Percentiles rank a stretch among this genome's conserved stretches.
phyloP scores from a whole-genome alignment of 192 early-diverging fungal species.

The Radiomyces spectabilis region DNA sequence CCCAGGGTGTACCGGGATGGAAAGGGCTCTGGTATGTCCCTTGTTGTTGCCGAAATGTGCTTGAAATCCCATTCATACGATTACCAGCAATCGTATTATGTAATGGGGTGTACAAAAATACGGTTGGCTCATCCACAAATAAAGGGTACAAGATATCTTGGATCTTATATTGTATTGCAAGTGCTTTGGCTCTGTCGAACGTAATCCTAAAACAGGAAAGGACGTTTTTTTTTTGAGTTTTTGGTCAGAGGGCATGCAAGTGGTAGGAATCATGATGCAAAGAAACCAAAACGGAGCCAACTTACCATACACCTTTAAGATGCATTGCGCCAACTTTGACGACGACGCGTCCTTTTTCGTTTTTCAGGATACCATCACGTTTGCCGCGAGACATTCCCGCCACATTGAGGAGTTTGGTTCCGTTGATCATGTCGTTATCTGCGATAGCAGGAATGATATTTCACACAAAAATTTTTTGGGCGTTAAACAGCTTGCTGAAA shows the following conservation, averaged over 20 bases:
- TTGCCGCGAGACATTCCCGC: slow-evolving; percentile 84
- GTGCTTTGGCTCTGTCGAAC: slow-evolving; percentile 52
- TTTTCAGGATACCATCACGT: slow-evolving; percentile 79
- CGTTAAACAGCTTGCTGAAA: no score
- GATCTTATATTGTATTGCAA: slow-evolving; percentile 67
- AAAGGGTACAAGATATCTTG: slow-evolving; percentile 67
- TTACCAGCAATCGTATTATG: no score
- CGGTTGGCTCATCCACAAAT: slow-evolving; percentile 62
- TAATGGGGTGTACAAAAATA: slow-evolving; percentile 65
- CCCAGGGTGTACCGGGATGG: no score
- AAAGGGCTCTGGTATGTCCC: no score
- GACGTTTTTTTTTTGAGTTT: no score
- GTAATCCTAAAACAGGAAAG: slow-evolving; percentile 39
- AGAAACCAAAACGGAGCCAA: no score
- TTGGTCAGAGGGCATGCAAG: no score
- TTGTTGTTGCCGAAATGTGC: neutral
- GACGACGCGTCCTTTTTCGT: slow-evolving; percentile 78
- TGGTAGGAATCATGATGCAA: no score
- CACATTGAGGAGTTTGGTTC: slow-evolving; percentile 84
- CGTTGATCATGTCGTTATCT: slow-evolving; percentile 85
- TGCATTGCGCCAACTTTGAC: slow-evolving; percentile 86
- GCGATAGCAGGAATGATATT: no score
- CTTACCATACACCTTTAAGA: slow-evolving; percentile 80
- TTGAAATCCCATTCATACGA: no score
- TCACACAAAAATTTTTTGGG: no score